Conservation (phyloP, 352 stramenopile species). For the Globisporangium alternatum region DNA sequence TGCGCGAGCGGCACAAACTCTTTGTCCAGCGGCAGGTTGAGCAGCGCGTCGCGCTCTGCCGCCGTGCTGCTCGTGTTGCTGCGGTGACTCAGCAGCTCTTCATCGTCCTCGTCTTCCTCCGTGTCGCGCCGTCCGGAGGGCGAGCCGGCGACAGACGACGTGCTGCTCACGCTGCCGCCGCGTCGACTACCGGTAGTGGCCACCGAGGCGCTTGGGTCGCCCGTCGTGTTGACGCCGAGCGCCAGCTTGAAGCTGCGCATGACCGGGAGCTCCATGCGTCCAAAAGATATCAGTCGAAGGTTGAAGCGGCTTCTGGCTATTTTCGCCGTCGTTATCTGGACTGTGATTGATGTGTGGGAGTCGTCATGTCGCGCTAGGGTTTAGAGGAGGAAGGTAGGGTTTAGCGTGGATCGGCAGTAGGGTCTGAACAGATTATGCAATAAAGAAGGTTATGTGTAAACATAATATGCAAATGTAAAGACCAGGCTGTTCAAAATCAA, state of each 20-base stretch:
- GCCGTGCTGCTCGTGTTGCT: conserved; percentile 21
- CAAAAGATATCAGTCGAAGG: neutral
- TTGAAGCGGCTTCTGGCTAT: conserved; percentile 13
- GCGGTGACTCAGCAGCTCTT: conserved; percentile 22
- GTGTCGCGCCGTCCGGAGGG: conserved; percentile 21
- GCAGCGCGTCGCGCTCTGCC: conserved; percentile 19
- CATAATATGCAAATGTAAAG: neutral
- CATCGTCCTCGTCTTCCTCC: conserved; percentile 22
- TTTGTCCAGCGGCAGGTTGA: conserved; percentile 39
- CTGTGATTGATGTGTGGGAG: neutral
- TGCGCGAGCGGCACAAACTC: conserved; percentile 42
- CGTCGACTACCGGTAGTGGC: neutral
- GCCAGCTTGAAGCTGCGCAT: conserved; percentile 30
- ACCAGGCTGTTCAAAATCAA: neutral
- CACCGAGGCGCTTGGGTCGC: conserved; percentile 11
- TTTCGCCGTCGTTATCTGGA: no score
- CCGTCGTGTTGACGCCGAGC: conserved; percentile 19
- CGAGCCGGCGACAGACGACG: conserved; percentile 1
- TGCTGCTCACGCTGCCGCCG: conserved; percentile 16
- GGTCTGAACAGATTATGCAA: neutral
- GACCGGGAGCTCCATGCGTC: conserved; percentile 23
- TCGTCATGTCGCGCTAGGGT: neutral
- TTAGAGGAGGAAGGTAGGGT: no score
- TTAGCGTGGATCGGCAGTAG: no score
- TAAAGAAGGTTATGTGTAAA: neutral